Evolutionary conservation across 176 grass and related monocot genomes (phyloP).

Genomic region (Ampelocalamus luodianensis): DNA sequence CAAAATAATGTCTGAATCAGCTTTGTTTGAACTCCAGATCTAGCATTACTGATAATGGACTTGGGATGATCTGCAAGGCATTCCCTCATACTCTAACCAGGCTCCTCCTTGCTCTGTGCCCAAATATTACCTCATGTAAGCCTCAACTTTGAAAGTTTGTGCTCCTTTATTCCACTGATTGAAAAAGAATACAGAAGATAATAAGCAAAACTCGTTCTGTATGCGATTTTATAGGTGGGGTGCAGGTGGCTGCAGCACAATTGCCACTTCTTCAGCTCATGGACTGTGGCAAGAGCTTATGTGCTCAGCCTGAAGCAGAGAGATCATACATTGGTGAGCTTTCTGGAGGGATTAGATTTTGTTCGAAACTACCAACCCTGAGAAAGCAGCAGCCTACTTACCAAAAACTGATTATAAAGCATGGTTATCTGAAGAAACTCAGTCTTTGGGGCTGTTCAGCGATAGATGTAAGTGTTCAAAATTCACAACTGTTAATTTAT

Average conservation of each 20-base stretch:
- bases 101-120: slow-evolving; percentile 70
- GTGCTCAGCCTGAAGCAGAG: slow-evolving; percentile 46
- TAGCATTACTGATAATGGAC: slow-evolving; percentile 79
- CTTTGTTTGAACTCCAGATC: slow-evolving; percentile 61
- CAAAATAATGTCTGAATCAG: not conserved
- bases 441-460: slow-evolving; percentile 92
- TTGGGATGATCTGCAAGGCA: slow-evolving; percentile 82
- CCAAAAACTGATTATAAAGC: slow-evolving; percentile 90
- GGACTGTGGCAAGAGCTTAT: slow-evolving; percentile 85
- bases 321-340: slow-evolving; percentile 49
- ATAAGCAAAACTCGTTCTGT: not conserved
- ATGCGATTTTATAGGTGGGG: slow-evolving; percentile 59
- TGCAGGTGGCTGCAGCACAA: slow-evolving; percentile 70
- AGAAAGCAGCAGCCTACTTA: slow-evolving; percentile 41
- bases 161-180: not conserved
- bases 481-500: not conserved
- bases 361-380: slow-evolving; percentile 37
- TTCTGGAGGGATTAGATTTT: slow-evolving; percentile 50
- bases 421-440: slow-evolving; percentile 67
- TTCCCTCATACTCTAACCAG: slow-evolving; percentile 63
- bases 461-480: slow-evolving; percentile 61
- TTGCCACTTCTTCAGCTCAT: slow-evolving; percentile 83
- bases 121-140: slow-evolving; percentile 90
- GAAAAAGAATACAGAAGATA: not conserved
- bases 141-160: slow-evolving; percentile 8